Base-by-base conservation (phyloP, 2,329 filamentous ascomycete species). In the Colletotrichum tabaci region DNA sequence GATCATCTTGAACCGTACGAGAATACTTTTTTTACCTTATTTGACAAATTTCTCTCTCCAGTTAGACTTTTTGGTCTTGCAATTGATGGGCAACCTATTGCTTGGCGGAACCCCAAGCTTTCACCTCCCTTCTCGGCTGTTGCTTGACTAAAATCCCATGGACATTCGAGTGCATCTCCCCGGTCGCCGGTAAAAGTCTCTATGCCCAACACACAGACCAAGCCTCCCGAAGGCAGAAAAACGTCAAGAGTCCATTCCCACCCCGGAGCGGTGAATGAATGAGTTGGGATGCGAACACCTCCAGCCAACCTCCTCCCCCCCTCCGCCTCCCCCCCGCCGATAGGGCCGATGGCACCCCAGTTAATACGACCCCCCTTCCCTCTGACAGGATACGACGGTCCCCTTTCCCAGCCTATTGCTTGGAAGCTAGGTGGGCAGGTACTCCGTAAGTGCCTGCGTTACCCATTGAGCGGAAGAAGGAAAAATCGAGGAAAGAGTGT, bases 281-380 rank as follows among this genome's bases (percentile, higher is more conserved):
- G 53, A 68, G 15, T 18, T 46, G 47, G 53, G 47, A 52, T 52
- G 47, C 9, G 56, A 30, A 30, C 21, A 61, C 49, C 26, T 30
- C 26, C 26, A 30, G 26, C 26, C 26, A 30, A 6, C 26, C 26
- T 30, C 26, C 5, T 30, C 5, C 26, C 26, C 26, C 26, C 26
- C 26, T 30, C 26, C 26, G 26, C 26, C 26, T 30, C 42, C 42
- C 49, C 65, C 65, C 65, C 58, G 69, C 65, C n/a, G 69, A 72
- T 72, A 72, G 65, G 69, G 65, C 69, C 69, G 65, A 72, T 64
- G 8, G 47, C 10, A 64, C 69, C 65, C 65, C 69, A 72, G 69
- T 72, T 44, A 47, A 72, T 69, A 69, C 58, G 53, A 69, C 65
- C 58, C 58, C 65, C 44, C 13, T 40, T 40, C 65, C 44, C n/a